Evolutionary conservation across 1,284 basidiomycete species (phyloP).

Genomic region (Leccinum angustisporum): DNA sequence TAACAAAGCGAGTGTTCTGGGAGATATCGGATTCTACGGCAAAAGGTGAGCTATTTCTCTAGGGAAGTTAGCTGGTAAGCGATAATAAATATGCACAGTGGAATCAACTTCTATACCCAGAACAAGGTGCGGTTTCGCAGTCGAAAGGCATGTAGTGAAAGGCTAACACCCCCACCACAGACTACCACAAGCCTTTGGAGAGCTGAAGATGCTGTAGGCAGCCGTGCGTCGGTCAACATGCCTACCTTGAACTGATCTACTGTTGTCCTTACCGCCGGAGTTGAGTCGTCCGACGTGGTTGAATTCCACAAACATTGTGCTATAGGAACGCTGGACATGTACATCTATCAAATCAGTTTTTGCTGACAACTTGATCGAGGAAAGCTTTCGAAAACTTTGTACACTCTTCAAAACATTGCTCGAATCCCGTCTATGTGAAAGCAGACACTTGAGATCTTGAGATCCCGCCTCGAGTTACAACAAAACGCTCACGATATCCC

Average conservation of each 20-base stretch:
- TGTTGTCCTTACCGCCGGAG: neutral
- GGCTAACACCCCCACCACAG: constrained; percentile 36
- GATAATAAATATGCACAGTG: constrained; percentile 42
- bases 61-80: neutral
- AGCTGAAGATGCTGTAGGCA: constrained; percentile 77
- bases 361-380: constrained; percentile 54
- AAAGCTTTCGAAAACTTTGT: constrained; percentile 70
- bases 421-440: constrained; percentile 45
- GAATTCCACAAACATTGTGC: constrained; percentile 10
- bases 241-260: constrained; percentile 52
- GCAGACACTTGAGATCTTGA: neutral
- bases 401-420: constrained; percentile 65
- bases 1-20: constrained; percentile 87
- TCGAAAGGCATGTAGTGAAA: neutral
- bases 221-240: constrained; percentile 79
- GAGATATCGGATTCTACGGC: constrained; percentile 90
- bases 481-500: constrained; percentile 49
- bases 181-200: constrained; percentile 84
- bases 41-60: constrained; percentile 51
- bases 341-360: constrained; percentile 25
- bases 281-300: constrained; percentile 2
- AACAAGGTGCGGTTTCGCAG: constrained; percentile 57
- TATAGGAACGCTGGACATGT: neutral
- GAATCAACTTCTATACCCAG: constrained; percentile 89
- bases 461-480: neutral